Conservation (phyloP, 1,284 basidiomycete species). For the Fomitopsis palustris region DNA sequence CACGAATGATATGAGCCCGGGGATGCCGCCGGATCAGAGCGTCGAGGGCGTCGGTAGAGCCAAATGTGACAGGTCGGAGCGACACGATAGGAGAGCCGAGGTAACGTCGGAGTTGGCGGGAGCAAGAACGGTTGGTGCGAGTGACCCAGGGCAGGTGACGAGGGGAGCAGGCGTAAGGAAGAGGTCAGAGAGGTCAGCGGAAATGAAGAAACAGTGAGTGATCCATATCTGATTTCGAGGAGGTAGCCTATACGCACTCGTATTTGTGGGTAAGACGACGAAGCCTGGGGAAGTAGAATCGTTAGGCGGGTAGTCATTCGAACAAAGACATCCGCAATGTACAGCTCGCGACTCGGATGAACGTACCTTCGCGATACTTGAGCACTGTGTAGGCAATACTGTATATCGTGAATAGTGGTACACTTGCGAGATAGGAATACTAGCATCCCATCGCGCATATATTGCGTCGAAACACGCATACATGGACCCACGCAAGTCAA, state of each 20-base stretch:
- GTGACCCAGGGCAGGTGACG: background rate
- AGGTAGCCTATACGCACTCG: background rate
- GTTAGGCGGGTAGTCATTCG: background rate
- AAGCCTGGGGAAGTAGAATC: no score
- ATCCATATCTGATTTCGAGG: no score
- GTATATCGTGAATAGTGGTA: constrained; percentile 62
- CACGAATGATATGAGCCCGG: background rate
- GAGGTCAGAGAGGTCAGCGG: background rate
- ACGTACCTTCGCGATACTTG: constrained; percentile 67
- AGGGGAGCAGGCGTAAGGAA: background rate
- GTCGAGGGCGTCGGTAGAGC: background rate
- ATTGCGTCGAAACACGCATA: background rate
- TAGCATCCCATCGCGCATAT: constrained; percentile 22
- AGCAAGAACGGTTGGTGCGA: background rate
- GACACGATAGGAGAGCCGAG: background rate
- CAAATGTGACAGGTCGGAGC: background rate
- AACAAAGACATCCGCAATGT: background rate
- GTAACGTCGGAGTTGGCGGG: background rate
- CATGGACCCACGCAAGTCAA: background rate
- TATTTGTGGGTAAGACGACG: constrained; percentile 18
- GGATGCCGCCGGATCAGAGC: background rate
- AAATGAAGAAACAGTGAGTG: background rate
- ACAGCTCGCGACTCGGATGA: background rate
- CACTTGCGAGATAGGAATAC: constrained; percentile 70
- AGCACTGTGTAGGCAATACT: constrained; percentile 53